A percentile compares a stretch with the other conserved stretches of the same genome.
phyloP scores from a whole-genome alignment of 345 rosid species.

The Erodium maritimum region DNA sequence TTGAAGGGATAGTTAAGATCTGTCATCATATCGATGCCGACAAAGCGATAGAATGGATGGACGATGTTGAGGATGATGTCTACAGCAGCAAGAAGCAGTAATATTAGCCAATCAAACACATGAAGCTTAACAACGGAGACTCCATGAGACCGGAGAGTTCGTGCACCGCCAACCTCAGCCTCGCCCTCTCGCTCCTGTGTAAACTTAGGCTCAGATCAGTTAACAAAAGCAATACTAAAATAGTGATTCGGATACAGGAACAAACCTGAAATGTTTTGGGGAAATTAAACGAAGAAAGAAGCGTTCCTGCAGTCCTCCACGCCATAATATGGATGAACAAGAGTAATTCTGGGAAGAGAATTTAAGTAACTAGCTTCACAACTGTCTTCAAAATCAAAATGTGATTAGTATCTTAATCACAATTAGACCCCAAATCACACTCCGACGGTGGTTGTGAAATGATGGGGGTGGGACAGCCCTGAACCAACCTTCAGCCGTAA shows the following conservation, averaged over 20 bases:
- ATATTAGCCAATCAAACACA: slow-evolving; percentile 87
- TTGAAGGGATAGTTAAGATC: slow-evolving; percentile 71
- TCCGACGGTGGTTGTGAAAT: no score
- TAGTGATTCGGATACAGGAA: no score
- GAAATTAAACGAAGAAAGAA: background rate
- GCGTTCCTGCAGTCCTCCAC: background rate
- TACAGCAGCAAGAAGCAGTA: slow-evolving; percentile 45
- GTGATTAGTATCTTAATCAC: no score
- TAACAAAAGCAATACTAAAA: background rate
- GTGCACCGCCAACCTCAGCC: slow-evolving; percentile 62
- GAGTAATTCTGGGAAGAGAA: background rate
- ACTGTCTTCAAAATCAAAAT: background rate
- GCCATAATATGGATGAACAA: background rate
- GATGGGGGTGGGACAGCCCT: no score
- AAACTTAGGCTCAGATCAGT: background rate
- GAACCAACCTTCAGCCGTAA: no score
- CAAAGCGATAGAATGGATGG: slow-evolving; percentile 86
- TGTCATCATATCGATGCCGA: slow-evolving; percentile 67
- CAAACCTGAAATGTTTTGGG: background rate
- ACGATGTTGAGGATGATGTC: slow-evolving; percentile 48
- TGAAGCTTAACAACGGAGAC: slow-evolving; percentile 51
- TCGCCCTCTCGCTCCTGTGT: slow-evolving; percentile 8
- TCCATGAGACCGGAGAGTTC: slow-evolving; percentile 72
- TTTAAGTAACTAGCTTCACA: no score
- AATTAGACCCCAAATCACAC: no score